Evolutionary conservation across 225 moss, liverwort and hornwort species (phyloP).

Genomic region (Neckera pumila): DNA sequence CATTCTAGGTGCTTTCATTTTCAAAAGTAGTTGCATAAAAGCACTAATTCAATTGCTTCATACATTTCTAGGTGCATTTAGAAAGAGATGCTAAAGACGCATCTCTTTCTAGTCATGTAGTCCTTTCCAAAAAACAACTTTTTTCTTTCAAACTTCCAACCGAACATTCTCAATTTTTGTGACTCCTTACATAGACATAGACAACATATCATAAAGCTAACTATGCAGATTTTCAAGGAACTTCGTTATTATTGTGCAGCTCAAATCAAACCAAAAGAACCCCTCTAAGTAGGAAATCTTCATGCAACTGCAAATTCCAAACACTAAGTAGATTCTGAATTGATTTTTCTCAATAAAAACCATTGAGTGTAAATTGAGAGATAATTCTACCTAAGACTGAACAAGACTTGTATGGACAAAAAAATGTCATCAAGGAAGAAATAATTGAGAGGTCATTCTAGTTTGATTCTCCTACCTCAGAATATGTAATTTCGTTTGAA

Average conservation of each 20-base stretch:
- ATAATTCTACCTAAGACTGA: background rate
- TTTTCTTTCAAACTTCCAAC: background rate
- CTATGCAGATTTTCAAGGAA: no score
- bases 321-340: background rate
- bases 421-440: no score
- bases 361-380: background rate
- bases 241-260: no score
- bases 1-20: background rate
- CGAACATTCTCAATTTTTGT: background rate
- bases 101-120: background rate
- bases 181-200: no score
- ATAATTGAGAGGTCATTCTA: no score
- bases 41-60: background rate
- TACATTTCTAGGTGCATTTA: background rate
- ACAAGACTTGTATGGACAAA: no score
- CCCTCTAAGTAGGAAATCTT: no score
- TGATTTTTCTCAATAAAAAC: background rate
- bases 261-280: background rate
- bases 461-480: no score
- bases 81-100: rapidly evolving
- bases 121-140: background rate
- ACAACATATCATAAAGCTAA: background rate
- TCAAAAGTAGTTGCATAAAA: background rate
- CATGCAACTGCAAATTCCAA: no score
- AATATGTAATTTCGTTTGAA: no score